Conservation (phyloP, 2,329 filamentous ascomycete genomes). For the Xenoacremonium recifei region DNA sequence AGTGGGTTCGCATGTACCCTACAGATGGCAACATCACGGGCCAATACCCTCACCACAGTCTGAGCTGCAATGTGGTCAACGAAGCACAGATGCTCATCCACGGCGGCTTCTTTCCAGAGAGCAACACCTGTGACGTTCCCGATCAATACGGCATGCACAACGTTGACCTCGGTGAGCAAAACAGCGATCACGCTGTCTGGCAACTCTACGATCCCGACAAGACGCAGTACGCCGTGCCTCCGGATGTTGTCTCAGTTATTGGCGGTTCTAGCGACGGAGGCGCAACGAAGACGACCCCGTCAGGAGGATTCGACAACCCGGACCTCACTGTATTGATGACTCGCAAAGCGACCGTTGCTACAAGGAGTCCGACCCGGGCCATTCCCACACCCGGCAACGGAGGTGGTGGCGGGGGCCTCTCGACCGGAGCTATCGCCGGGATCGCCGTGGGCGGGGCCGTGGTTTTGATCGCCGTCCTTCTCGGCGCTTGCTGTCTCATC, state of each 20-base stretch:
- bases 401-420: constrained; percentile 19
- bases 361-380: constrained; percentile 50
- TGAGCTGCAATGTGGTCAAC: constrained; percentile 55
- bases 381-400: constrained; percentile 19
- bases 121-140: constrained; percentile 48
- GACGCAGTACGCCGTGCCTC: constrained; percentile 51
- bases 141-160: constrained; percentile 56
- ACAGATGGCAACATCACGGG: constrained; percentile 36
- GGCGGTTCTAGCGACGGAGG: constrained; percentile 50
- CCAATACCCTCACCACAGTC: constrained; percentile 49
- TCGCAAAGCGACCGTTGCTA: constrained; percentile 43
- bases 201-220: constrained; percentile 48
- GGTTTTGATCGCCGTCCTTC: constrained; percentile 25
- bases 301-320: constrained; percentile 45
- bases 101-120: constrained; percentile 55
- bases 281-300: constrained; percentile 51
- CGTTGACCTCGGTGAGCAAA: constrained; percentile 52
- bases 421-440: constrained; percentile 42
- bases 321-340: constrained; percentile 56
- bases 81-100: constrained; percentile 61
- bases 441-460: constrained; percentile 40
- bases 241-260: constrained; percentile 46
- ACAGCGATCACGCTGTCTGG: constrained; percentile 46
- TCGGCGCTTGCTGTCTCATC: constrained; percentile 30
- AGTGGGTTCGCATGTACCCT: constrained; percentile 57